phyloP scores from a whole-genome alignment of 73 alveolate genomes.

The Tetrahymena malaccensis region DNA sequence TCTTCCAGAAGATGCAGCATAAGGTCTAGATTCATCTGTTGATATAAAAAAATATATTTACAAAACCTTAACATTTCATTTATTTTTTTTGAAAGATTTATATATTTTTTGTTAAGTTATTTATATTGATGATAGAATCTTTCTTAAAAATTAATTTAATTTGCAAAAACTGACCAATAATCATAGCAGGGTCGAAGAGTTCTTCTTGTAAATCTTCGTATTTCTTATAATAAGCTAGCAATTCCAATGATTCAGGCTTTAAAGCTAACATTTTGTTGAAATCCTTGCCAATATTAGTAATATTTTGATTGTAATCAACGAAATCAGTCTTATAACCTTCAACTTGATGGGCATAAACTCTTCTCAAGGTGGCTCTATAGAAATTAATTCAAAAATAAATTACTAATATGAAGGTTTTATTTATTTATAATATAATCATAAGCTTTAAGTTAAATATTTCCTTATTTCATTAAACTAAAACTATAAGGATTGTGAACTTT shows the following conservation, averaged over 20 bases:
- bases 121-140: neutral
- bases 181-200: neutral
- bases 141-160: neutral
- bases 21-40: constrained; percentile 44
- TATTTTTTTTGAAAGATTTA: neutral
- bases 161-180: neutral
- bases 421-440: neutral
- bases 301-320: neutral
- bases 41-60: neutral
- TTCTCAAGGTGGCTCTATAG: constrained; percentile 28
- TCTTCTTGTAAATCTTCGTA: neutral
- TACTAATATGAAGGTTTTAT: neutral
- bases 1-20: constrained; percentile 27
- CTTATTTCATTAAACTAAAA: neutral
- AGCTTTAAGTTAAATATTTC: neutral
- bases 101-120: neutral
- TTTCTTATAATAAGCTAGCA: neutral
- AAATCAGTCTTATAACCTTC: constrained; percentile 17
- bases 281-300: constrained; percentile 4
- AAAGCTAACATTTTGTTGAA: constrained; percentile 8
- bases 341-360: constrained; percentile 8
- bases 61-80: too few species aligned
- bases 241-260: neutral
- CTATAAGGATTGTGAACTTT: neutral
- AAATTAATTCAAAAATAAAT: neutral